These are phyloP conservation scores for Arthrobotrys sinensis DNA, from an alignment of 2,329 filamentous ascomycete species.

Conservation along the genomic window DNA sequence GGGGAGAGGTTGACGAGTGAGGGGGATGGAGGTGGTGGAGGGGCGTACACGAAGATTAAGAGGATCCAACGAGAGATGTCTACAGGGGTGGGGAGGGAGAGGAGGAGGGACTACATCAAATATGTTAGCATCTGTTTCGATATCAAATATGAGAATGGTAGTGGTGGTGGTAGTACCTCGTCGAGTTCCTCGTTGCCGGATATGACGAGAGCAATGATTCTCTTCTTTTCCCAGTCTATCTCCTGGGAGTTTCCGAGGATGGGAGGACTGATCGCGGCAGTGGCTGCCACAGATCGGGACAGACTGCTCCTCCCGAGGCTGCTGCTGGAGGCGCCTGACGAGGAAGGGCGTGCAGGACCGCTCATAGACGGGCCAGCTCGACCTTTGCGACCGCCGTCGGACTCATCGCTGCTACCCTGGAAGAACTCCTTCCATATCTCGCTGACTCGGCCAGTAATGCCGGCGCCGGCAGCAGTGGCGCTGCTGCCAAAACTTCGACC, in stretches of 20 bases:
- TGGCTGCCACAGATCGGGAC: slow-evolving; percentile 10
- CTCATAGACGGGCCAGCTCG: slow-evolving; percentile 51
- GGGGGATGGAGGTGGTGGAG: slow-evolving; percentile 60
- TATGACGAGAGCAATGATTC: slow-evolving; percentile 50
- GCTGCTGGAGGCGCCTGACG: slow-evolving; percentile 46
- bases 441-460: slow-evolving; percentile 44
- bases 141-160: background rate
- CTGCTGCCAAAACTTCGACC: slow-evolving; percentile 47
- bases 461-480: slow-evolving; percentile 34
- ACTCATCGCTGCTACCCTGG: slow-evolving; percentile 54
- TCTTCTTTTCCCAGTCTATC: slow-evolving; percentile 60
- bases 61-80: slow-evolving; percentile 60
- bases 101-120: slow-evolving; percentile 48
- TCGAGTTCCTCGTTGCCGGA: slow-evolving; percentile 58
- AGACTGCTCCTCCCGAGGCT: slow-evolving; percentile 27
- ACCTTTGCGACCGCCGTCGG: slow-evolving; percentile 36
- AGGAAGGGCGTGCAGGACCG: slow-evolving; percentile 44
- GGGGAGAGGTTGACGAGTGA: slow-evolving; percentile 60
- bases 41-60: slow-evolving; percentile 61
- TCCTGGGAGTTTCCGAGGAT: slow-evolving; percentile 58
- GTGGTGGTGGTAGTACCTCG: slow-evolving; percentile 29
- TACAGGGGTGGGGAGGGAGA: slow-evolving; percentile 60
- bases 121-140: slow-evolving; percentile 26
- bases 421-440: slow-evolving; percentile 61
- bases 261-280: slow-evolving; percentile 14